These are phyloP conservation scores for Nakaseomyces delphensis DNA, from an alignment of 1,139 yeast species.

Conservation along the genomic window DNA sequence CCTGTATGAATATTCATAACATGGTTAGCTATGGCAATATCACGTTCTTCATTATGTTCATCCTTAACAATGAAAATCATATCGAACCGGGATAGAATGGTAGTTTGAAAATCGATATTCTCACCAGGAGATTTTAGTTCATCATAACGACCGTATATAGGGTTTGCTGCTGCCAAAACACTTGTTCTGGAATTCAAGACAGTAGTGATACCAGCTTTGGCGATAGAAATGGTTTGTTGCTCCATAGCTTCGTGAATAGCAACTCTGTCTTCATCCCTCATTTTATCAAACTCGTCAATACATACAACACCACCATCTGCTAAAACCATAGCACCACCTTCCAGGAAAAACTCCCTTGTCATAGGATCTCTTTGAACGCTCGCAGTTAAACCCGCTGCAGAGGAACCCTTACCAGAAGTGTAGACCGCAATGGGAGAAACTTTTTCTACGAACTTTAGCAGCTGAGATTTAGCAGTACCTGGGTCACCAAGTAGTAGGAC, in stretches of 20 bases:
- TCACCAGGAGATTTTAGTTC: constrained; percentile 96
- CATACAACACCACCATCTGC: constrained; percentile 99
- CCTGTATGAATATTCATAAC: constrained; percentile 94
- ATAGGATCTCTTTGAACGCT: constrained; percentile 87
- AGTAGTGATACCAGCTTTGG: constrained; percentile 97
- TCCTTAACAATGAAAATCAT: constrained; percentile 97
- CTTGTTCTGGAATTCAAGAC: constrained; percentile 91
- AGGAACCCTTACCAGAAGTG: constrained; percentile 97
- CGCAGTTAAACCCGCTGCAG: constrained; percentile 99
- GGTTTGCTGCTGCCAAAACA: constrained; percentile 96
- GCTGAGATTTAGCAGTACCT: constrained; percentile 96
- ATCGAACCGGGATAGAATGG: constrained; percentile 93
- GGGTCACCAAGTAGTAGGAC: constrained; percentile 94
- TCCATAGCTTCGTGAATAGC: constrained; percentile 99
- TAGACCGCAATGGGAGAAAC: constrained; percentile 91
- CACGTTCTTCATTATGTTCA: constrained; percentile 81
- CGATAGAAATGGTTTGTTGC: constrained; percentile 98
- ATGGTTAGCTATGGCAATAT: constrained; percentile 84
- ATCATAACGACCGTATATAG: constrained; percentile 92
- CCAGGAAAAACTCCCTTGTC: constrained; percentile 86
- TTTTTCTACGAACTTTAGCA: constrained; percentile 88
- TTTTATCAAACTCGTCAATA: constrained; percentile 97
- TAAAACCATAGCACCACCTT: constrained; percentile 99
- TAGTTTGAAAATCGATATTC: constrained; percentile 94
- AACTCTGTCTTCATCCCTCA: constrained; percentile 98